A percentile compares a stretch with the other conserved stretches of the same genome.
Evolutionary conservation across 1,284 basidiomycete species (phyloP).

Genomic region (Cryptococcus jaspeensis): DNA sequence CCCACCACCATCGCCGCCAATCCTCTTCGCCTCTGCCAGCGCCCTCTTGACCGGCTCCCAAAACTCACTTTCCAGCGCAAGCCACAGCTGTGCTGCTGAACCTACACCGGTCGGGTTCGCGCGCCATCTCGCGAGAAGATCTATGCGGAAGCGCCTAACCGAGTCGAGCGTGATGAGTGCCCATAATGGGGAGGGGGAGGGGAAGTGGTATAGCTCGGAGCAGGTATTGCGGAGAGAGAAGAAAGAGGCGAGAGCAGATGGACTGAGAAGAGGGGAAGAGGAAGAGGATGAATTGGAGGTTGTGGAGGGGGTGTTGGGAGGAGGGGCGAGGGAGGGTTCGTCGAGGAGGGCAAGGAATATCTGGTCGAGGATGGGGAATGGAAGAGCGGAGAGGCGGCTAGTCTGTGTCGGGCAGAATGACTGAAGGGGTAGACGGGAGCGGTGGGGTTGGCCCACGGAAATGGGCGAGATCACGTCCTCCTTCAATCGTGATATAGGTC

Average conservation of each 20-base stretch:
- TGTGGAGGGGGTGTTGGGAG: background rate
- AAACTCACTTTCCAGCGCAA: conserved; percentile 18
- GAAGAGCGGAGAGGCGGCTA: background rate
- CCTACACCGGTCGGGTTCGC: conserved; percentile 23
- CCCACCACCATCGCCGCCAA: background rate
- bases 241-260: conserved; percentile 10
- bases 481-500: conserved; percentile 1
- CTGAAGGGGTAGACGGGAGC: too few species aligned
- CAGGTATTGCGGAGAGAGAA: conserved; percentile 16
- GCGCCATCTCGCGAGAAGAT: conserved; percentile 16
- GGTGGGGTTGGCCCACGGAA: background rate
- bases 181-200: conserved; percentile 19
- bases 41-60: conserved; percentile 11
- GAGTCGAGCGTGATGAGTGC: conserved; percentile 6
- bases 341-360: background rate
- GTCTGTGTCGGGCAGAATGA: background rate
- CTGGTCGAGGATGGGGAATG: background rate
- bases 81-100: conserved; percentile 6
- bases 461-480: conserved; percentile 12
- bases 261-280: conserved; percentile 6
- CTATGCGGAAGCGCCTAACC: conserved; percentile 8
- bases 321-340: background rate
- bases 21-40: background rate
- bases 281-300: background rate
- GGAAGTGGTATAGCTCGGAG: conserved; percentile 3